Evolutionary conservation across 2,329 filamentous ascomycete species (phyloP).

Genomic region (Phialophora chinensis): DNA sequence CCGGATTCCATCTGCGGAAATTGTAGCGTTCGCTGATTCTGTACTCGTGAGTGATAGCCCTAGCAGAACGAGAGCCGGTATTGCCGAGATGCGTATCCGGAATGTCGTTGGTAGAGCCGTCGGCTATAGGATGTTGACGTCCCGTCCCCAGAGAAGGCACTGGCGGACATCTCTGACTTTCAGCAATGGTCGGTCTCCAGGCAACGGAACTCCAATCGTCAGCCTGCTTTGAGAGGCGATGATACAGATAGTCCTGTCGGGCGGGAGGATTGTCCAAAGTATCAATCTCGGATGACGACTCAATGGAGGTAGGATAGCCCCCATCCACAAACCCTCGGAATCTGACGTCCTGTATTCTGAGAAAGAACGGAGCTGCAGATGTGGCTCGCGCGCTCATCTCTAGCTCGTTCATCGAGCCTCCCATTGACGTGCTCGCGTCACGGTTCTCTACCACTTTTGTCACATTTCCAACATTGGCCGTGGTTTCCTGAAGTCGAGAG

Average conservation of each 20-base stretch:
- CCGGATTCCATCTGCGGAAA: not conserved
- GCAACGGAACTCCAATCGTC: not conserved
- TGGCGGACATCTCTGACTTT: no score
- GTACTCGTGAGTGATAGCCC: no score
- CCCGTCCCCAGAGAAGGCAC: not conserved
- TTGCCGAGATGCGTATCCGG: not conserved
- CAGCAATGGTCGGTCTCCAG: no score
- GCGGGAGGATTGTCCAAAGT: no score
- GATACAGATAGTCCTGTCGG: no score
- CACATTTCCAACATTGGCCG: not conserved
- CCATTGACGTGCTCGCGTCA: not conserved
- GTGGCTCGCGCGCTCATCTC: no score
- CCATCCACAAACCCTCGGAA: no score
- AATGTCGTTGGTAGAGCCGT: not conserved
- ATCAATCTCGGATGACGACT: no score
- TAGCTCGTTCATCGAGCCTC: not conserved
- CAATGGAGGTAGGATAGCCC: no score
- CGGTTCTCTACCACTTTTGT: not conserved
- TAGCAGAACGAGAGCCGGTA: not conserved
- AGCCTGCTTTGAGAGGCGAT: no score
- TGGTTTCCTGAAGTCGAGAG: not conserved
- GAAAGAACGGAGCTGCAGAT: no score
- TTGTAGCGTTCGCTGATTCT: not conserved
- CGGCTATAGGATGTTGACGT: not conserved
- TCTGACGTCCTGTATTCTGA: no score